These are phyloP conservation scores for Wickerhamiella kazuoi DNA, from an alignment of 805 yeast species.

Conservation along the genomic window DNA sequence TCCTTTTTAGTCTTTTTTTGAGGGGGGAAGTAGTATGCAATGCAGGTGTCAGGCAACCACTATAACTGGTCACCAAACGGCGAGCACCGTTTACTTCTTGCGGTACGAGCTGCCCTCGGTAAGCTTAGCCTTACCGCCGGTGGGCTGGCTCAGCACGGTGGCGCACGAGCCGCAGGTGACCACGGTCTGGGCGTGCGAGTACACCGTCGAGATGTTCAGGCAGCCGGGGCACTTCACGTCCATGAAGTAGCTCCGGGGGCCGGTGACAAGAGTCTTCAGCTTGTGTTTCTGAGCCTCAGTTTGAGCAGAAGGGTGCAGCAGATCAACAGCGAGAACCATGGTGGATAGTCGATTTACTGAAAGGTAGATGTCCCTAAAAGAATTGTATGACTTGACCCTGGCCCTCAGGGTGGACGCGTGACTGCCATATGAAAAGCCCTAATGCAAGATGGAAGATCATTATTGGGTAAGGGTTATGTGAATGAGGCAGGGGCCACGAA, in stretches of 20 bases:
- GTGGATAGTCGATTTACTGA: constrained; percentile 4
- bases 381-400: neutral
- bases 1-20: neutral
- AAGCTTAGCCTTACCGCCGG: constrained; percentile 99
- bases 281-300: constrained; percentile 95
- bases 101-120: constrained; percentile 99
- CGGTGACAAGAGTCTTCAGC: constrained; percentile 90
- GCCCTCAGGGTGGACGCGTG: neutral
- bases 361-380: neutral
- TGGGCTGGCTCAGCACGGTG: constrained; percentile 95
- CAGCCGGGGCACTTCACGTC: constrained; percentile 99
- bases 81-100: constrained; percentile 53
- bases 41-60: neutral
- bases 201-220: constrained; percentile 95
- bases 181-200: constrained; percentile 99
- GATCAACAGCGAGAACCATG: constrained; percentile 95
- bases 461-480: too few relatives aligned
- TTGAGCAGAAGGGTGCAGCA: constrained; percentile 94
- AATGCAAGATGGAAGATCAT: too few relatives aligned
- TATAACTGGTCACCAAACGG: too few relatives aligned
- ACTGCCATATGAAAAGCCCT: too few relatives aligned
- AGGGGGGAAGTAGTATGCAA: neutral
- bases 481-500: too few relatives aligned
- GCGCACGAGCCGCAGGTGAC: constrained; percentile 98
- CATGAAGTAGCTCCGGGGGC: constrained; percentile 99